Conservation (phyloP, 805 yeast genomes). For the Metschnikowia baotianmanensis region DNA sequence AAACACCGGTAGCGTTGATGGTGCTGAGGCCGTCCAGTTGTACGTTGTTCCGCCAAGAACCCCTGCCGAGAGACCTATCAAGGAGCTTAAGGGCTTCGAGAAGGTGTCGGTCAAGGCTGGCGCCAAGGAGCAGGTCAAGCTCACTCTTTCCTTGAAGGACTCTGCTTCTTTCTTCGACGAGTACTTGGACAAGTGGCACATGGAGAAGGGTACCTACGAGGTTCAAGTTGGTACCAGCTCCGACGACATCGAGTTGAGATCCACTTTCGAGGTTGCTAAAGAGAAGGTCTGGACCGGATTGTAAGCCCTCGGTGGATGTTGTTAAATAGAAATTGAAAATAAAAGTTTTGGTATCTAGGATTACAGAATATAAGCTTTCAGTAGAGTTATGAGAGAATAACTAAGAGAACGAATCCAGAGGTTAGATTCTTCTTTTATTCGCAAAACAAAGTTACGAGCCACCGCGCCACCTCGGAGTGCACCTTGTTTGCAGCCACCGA, state of each 20-base stretch:
- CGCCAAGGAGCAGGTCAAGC: conserved; percentile 13
- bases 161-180: conserved; percentile 31
- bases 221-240: conserved; percentile 24
- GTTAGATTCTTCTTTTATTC: too few relatives aligned
- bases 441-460: too few relatives aligned
- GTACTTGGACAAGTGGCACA: conserved; percentile 26
- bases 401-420: too few relatives aligned
- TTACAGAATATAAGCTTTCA: too few relatives aligned
- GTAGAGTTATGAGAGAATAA: too few relatives aligned
- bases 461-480: too few relatives aligned
- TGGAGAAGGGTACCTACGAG: conserved; percentile 26
- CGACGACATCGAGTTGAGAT: conserved; percentile 11
- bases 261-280: conserved; percentile 8
- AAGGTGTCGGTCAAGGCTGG: conserved; percentile 26
- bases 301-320: too few relatives aligned
- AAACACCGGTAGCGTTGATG: conserved; percentile 26
- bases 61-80: conserved; percentile 24
- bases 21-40: conserved; percentile 30
- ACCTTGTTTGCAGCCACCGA: too few relatives aligned
- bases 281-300: conserved; percentile 16
- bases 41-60: conserved; percentile 22
- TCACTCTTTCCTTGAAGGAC: conserved; percentile 25
- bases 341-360: too few relatives aligned
- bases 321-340: too few relatives aligned
- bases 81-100: conserved; percentile 31